Percentiles rank a stretch among this genome's conserved stretches.
Conservation (phyloP, 2,329 filamentous ascomycete genomes). For the Ceratocystis huliohia region DNA sequence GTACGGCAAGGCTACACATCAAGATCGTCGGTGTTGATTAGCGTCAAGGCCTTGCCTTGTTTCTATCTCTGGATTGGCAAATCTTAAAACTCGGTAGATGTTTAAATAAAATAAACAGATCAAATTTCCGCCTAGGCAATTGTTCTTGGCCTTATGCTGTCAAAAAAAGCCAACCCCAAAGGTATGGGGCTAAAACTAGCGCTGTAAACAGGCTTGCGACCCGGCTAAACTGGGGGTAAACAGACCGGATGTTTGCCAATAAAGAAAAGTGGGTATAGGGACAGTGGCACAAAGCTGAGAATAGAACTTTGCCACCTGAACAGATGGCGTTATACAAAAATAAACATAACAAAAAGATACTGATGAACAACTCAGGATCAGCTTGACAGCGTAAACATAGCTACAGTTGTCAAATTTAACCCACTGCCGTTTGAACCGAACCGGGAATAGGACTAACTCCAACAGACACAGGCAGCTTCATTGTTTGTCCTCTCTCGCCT, state of each 20-base stretch:
- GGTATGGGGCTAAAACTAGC: neutral
- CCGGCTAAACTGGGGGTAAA: neutral
- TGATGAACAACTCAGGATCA: neutral
- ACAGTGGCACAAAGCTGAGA: slow-evolving; percentile 6
- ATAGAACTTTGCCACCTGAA: neutral
- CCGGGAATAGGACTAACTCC: neutral
- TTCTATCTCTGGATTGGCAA: neutral
- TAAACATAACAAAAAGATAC: neutral
- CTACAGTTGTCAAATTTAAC: neutral
- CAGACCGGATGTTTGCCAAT: neutral
- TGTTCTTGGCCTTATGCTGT: neutral
- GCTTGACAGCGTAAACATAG: neutral
- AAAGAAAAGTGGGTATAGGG: neutral
- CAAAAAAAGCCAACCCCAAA: neutral
- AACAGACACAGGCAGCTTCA: neutral
- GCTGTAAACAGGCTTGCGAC: neutral
- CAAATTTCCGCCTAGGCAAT: neutral
- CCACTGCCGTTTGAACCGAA: neutral
- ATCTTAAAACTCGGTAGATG: slow-evolving; percentile 7
- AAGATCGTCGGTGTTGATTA: neutral
- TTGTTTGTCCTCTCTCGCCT: neutral
- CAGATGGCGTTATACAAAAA: neutral
- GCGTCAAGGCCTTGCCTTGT: neutral
- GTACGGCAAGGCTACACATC: neutral
- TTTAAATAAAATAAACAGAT: neutral